Evolutionary conservation across 176 grass and related monocot genomes (phyloP).

Genomic region (Alopecurus myosuroides): DNA sequence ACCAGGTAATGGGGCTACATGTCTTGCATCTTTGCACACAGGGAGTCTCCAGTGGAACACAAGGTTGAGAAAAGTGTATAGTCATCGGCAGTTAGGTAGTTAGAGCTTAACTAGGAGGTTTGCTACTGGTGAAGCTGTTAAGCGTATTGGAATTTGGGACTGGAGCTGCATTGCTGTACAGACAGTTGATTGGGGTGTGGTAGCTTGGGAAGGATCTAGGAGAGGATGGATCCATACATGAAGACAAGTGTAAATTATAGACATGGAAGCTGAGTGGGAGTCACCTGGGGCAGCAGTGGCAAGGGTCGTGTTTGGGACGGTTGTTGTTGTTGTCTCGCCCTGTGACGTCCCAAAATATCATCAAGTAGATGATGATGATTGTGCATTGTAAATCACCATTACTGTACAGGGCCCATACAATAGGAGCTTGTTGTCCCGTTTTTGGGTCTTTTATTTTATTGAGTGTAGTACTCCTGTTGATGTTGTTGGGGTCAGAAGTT

Average conservation of each 20-base stretch:
- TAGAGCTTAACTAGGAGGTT: slow-evolving; percentile 36
- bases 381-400: slow-evolving; percentile 41
- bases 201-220: slow-evolving; percentile 24
- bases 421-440: slow-evolving; percentile 1
- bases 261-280: slow-evolving; percentile 24
- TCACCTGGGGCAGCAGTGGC: background rate
- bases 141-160: slow-evolving; percentile 15
- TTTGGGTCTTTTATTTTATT: background rate
- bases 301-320: background rate
- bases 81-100: slow-evolving; percentile 45
- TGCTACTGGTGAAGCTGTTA: slow-evolving; percentile 32
- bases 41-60: background rate
- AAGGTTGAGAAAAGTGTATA: slow-evolving; percentile 56
- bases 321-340: background rate
- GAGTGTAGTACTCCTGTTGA: background rate
- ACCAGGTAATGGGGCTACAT: background rate
- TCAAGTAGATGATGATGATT: background rate
- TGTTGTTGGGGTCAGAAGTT: background rate
- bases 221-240: slow-evolving; percentile 24
- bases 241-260: slow-evolving; percentile 53
- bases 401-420: slow-evolving; percentile 43
- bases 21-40: background rate
- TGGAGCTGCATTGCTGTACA: slow-evolving; percentile 37
- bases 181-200: slow-evolving; percentile 31
- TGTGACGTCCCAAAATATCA: slow-evolving; percentile 11